Percentiles rank a stretch among this genome's conserved stretches.
phyloP scores from a whole-genome alignment of 192 early-diverging fungal species.

The Gigaspora rosea region DNA sequence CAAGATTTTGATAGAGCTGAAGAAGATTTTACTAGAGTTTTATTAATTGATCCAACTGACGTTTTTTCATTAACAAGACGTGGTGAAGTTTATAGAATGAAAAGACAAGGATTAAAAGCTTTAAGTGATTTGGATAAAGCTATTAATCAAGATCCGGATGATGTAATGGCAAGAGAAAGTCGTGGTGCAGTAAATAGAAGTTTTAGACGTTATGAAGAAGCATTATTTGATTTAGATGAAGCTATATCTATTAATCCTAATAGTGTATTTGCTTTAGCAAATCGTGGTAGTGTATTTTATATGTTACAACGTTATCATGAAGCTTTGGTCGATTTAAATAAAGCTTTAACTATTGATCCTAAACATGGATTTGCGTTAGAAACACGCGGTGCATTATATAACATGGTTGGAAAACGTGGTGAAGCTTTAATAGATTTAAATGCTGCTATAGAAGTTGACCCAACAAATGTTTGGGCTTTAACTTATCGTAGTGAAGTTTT shows the following conservation, averaged over 20 bases:
- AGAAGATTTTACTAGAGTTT: constrained; percentile 18
- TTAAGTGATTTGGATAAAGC: constrained; percentile 25
- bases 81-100: constrained; percentile 14
- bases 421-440: constrained; percentile 15
- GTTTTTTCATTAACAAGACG: constrained; percentile 3
- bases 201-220: constrained; percentile 26
- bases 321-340: constrained; percentile 16
- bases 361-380: neutral
- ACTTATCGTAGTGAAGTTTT: constrained; percentile 11
- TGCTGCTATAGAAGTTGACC: neutral
- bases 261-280: constrained; percentile 15
- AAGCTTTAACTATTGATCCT: constrained; percentile 6
- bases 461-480: constrained; percentile 20
- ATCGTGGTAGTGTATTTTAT: constrained; percentile 14
- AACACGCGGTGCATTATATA: constrained; percentile 9
- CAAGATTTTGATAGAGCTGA: constrained; percentile 6
- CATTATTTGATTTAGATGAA: constrained; percentile 21
- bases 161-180: constrained; percentile 15
- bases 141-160: neutral
- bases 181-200: constrained; percentile 21
- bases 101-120: neutral
- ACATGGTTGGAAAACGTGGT: neutral
- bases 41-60: constrained; percentile 3
- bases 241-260: constrained; percentile 7
- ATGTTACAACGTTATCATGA: constrained; percentile 13